Base-by-base conservation (phyloP, 2,329 filamentous ascomycete genomes). In the Claviceps sorghi region DNA sequence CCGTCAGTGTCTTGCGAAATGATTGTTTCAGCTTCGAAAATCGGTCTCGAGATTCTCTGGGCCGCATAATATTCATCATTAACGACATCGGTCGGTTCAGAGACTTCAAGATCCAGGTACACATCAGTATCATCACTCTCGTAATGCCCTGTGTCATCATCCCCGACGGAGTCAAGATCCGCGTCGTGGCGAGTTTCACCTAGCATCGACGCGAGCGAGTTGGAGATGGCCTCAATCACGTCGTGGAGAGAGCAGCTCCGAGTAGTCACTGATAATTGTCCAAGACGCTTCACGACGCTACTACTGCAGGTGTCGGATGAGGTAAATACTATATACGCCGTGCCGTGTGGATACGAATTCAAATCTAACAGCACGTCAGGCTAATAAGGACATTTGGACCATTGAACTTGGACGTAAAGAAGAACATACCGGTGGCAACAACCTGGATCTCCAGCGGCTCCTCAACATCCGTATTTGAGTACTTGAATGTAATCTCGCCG, bases 401-500 rank as follows among this genome's bases (percentile, higher is more conserved):
- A 22, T 11, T 11, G 15, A 10, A 60, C 60, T 58, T n/a, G 36
- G 34, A 29, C 29, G 40, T 22, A 15, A 41, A 29, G 42, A 47
- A 10, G n/a, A 32, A 42, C 52, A n/a, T 54, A 67, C 69, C 65
- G 58, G 66, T 62, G 30, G 61, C 64, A 6, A 72, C 59, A 5
- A 69, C 62, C 19, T 64, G 69, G 8, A 77, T 63, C 22, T 65
- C 58, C 4, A 75, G 53, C 17, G 63, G 56, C 3, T 49, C 21
- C 1, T 54, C 41, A 2, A 69, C 52, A 8, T 49, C 44, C 2
- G 60, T 46, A 51, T 68, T 63, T 10, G 52, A 56, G 55, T 71
- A 86, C 4, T 66, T 71, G 63, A 91, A 84, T 15, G 74, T 75
- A 53, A 94, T 72, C 53, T 86, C 80, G 49, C 85, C 86, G 64